Base-by-base conservation (phyloP, 2,329 filamentous ascomycete genomes). In the Exophiala dermatitidis region DNA sequence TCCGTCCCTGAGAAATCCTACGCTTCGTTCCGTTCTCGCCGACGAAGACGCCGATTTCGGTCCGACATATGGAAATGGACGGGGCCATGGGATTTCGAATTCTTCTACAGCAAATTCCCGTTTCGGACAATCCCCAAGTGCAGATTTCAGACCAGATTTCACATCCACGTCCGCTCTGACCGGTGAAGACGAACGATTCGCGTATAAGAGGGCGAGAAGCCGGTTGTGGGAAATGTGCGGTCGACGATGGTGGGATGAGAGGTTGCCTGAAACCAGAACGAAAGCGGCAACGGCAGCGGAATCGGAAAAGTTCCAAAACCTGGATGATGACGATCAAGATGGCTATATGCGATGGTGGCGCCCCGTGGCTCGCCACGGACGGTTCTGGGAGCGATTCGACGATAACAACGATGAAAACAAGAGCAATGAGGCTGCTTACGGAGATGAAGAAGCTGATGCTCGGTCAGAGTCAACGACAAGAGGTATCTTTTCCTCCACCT, bases 161-260 rank as follows among this genome's bases (percentile, higher is more conserved):
- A 79, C 75, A 46, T 82, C 84, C 58, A 78, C 83, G 0, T 73
- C 76, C 7, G 81, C 79, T 0, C 86, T 91, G 63, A 90, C 85
- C 0, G 88, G 88, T 8, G 85, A 90, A 66, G 88, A 91, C 66
- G 87, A 91, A 67, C 76, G 81, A 8, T 93, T 93, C 66, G 87
- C 87, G 0, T 90, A 89, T 62, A 88, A 88, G 68, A 77, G 88
- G 28, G 88, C 87, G 1, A 76, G 81, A 41, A 88, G 84, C 60
- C 74, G 88, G n/a, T 71, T 93, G 2, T 93, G 86, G 87, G 86
- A 93, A 70, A 81, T 93, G 66, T 91, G 86, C 67, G 81, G 85
- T 12, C 75, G 74, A 36, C 73, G 78, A 56, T 91, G 87, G 87
- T 88, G 88, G 72, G 76, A 76, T 2, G 71, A 85, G 44, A 72